Evolutionary conservation across 2,329 filamentous ascomycete genomes (phyloP), one percentile per base, ranked within the genome.

Genomic region (Xylogone sp.): DNA sequence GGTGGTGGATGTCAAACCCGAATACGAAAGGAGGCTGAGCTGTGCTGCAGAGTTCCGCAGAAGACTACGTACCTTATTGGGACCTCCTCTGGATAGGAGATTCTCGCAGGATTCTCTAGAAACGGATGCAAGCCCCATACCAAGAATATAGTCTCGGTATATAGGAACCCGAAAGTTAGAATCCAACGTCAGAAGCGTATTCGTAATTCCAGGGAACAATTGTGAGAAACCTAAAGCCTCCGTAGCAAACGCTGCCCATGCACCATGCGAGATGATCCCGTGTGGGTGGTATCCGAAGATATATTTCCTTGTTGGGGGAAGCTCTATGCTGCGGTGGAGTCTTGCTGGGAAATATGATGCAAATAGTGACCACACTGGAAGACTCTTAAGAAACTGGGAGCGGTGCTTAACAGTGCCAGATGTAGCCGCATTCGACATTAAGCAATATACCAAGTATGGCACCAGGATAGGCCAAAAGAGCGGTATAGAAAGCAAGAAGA

Each of bases 261-360:
- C 93, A n/a, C 93, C 94, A 62, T 97, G 90, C 4, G 88, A 94
- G 64, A 99, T 97, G 69, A 99, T 97, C 21, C 94, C 93, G 66
- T 99, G 94, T 0, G 94, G 94, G 63, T 97, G 94, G 69, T 97
- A 97, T 43, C 93, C 93, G 62, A 99, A 91, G 56, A 99, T 91
- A 72, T 97, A 99, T 70, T 96, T 96, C 56, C 91, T 79, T 1
- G 87, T 90, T 0, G 90, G 81, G 20, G 88, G 81, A 6, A 99
- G 81, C 51, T 86, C 79, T 58, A 87, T 81, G 3, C 90, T 94
- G 58, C 94, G 90, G 73, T 97, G 91, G 39, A 99, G 78, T 51
- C 81, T 82, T 45, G 91, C 90, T 3, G 94, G 94, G 65, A 95
- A 99, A 74, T 97, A 99, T 16, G 84, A 88, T 21, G 89, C 91